Evolutionary conservation across 441 rosid genomes (phyloP).

Genomic region (Brassica hybrid): DNA sequence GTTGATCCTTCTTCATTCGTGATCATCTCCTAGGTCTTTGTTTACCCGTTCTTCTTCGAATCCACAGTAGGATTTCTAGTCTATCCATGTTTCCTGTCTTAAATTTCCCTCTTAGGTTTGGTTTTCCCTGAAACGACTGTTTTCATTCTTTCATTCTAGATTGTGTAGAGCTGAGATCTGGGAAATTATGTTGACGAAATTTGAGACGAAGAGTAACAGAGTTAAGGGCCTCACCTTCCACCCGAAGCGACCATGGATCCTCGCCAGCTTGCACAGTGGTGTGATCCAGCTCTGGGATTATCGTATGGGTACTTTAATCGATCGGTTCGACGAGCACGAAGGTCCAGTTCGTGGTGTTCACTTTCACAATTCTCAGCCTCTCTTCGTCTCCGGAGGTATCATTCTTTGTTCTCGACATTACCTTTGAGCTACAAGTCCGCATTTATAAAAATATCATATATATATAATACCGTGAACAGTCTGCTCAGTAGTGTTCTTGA

Average conservation of each 20-base stretch:
- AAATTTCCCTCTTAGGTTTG: too few relatives aligned
- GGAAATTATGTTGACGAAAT: conserved; percentile 59
- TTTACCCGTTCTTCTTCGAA: too few relatives aligned
- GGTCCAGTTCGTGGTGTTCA: conserved; percentile 71
- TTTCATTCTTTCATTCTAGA: too few relatives aligned
- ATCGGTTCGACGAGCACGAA: conserved; percentile 62
- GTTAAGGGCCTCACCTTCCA: conserved; percentile 75
- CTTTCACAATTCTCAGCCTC: conserved; percentile 38
- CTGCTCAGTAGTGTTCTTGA: background rate
- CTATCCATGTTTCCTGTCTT: too few relatives aligned
- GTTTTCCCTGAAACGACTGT: too few relatives aligned
- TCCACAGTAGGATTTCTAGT: too few relatives aligned
- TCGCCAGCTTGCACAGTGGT: conserved; percentile 73
- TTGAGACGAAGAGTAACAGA: conserved; percentile 74
- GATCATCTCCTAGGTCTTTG: background rate
- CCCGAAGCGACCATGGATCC: conserved; percentile 71
- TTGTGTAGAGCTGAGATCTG: too few relatives aligned
- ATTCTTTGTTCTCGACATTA: conserved; percentile 4
- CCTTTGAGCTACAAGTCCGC: background rate
- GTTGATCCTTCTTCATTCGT: too few relatives aligned
- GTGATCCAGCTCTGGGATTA: conserved; percentile 77
- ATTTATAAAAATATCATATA: background rate
- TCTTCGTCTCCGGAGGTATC: conserved; percentile 46
- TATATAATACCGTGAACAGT: too few relatives aligned
- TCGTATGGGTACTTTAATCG: conserved; percentile 72